Base-by-base conservation (phyloP, 2,329 filamentous ascomycete genomes). In the Lachnellula arida region DNA sequence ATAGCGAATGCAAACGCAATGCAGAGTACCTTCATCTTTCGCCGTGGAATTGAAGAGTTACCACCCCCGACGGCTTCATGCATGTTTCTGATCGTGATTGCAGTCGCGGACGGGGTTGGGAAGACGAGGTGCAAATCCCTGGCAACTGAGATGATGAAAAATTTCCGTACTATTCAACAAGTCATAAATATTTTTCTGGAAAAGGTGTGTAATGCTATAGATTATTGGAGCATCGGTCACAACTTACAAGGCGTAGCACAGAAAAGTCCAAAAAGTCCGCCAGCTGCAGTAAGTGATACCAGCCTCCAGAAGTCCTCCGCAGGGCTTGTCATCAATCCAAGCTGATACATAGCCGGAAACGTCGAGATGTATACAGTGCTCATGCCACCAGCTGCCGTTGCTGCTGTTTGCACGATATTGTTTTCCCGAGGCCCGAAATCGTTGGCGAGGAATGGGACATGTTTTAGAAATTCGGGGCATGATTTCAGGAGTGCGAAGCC, bases 61-160 rank as follows among this genome's bases (percentile, higher is more conserved):
- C 23, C 23, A 25, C 23, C 23, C 2, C 23, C 23, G 23, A 25
- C 23, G 23, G 23, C 23, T 25, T 25, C 74, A 65, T 85, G 82
- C 81, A 85, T 85, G n/a, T 76, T 79, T 7, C 81, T 77, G 55
- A 86, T 85, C 1, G 81, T 81, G 71, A 84, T 76, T 25, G 81
- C 82, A 0, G 81, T 83, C 2, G 82, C 82, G 25, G 81, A 81
- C 0, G 81, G 69, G 0, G 81, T 79, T 2, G 82, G 82, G 70
- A 85, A 85, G 54, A 85, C 75, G 46, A 85, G 74, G 55, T 76
- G 78, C 34, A 85, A 71, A 69, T 85, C 81, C 9, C 81, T 75
- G 3, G 81, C 81, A 12, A 86, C 81, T 56, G 85, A 81, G 68
- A 87, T 80, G 68, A 87, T 80, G 73, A 86, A 87, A 73, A 87